Percentiles rank a stretch among this genome's conserved stretches.
These are phyloP conservation scores for Prinsepia uniflora DNA, from an alignment of 306 rosid species.

Conservation along the genomic window DNA sequence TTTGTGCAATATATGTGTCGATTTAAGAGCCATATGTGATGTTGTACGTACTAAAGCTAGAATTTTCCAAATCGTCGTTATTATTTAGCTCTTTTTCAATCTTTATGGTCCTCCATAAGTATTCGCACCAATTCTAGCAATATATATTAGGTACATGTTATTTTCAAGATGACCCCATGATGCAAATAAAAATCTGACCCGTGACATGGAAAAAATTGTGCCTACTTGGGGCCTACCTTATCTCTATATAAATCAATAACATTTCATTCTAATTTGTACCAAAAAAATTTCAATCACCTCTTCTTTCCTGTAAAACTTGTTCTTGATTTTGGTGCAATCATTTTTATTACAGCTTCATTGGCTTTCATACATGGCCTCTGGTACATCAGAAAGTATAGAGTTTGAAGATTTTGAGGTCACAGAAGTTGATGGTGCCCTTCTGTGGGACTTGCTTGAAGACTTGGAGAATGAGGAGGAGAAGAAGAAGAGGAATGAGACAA, in stretches of 20 bases:
- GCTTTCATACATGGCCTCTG: conserved; percentile 33
- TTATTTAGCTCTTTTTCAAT: conserved; percentile 14
- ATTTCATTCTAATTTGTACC: conserved; percentile 6
- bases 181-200: neutral
- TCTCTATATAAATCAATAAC: conserved; percentile 12
- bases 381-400: conserved; percentile 3
- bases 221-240: conserved; percentile 16
- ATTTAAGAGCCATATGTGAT: conserved; percentile 9
- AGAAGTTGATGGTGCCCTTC: conserved; percentile 55
- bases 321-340: conserved; percentile 12
- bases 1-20: neutral
- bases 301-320: neutral
- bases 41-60: neutral
- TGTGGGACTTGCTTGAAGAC: conserved; percentile 53
- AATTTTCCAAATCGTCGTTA: conserved; percentile 26
- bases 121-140: conserved; percentile 32
- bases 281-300: conserved; percentile 3
- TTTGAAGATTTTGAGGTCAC: conserved; percentile 43
- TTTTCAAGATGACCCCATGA: conserved; percentile 34
- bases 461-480: conserved; percentile 24
- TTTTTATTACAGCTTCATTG: neutral
- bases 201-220: conserved; percentile 17
- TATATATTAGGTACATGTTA: conserved; percentile 44
- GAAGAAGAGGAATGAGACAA: neutral
- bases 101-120: conserved; percentile 24